Conservation (phyloP, 2,329 filamentous ascomycete species). For the Calonectria montana region DNA sequence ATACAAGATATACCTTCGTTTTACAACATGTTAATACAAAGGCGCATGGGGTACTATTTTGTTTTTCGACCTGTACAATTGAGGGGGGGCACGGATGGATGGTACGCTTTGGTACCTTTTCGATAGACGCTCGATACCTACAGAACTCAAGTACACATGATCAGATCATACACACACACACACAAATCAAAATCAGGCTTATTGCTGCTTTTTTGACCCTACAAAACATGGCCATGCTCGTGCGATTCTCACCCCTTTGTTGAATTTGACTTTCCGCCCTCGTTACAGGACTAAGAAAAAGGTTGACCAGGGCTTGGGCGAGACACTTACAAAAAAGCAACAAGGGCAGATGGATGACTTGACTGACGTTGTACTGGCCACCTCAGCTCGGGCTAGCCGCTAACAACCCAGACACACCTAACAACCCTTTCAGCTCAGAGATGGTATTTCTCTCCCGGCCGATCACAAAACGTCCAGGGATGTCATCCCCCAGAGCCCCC, state of each 20-base stretch:
- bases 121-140: slow-evolving; percentile 18
- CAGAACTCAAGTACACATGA: slow-evolving; percentile 4
- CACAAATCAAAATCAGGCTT: neutral
- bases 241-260: neutral
- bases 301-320: neutral
- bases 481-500: slow-evolving; percentile 7
- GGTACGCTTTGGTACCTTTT: slow-evolving; percentile 7
- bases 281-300: neutral
- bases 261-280: neutral
- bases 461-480: slow-evolving; percentile 4
- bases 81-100: slow-evolving; percentile 2
- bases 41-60: slow-evolving; percentile 9
- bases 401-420: slow-evolving; percentile 4
- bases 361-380: slow-evolving; percentile 1
- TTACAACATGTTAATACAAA: neutral
- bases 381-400: slow-evolving; percentile 9
- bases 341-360: slow-evolving; percentile 1
- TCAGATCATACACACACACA: neutral
- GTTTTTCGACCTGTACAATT: neutral
- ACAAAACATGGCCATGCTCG: neutral
- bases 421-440: neutral
- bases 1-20: neutral
- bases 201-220: neutral
- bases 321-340: slow-evolving; percentile 2
- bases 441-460: slow-evolving; percentile 8